A percentile compares a stretch with the other conserved stretches of the same genome.
phyloP scores from a whole-genome alignment of 495 filamentous ascomycete species.

The Parathielavia appendiculata region DNA sequence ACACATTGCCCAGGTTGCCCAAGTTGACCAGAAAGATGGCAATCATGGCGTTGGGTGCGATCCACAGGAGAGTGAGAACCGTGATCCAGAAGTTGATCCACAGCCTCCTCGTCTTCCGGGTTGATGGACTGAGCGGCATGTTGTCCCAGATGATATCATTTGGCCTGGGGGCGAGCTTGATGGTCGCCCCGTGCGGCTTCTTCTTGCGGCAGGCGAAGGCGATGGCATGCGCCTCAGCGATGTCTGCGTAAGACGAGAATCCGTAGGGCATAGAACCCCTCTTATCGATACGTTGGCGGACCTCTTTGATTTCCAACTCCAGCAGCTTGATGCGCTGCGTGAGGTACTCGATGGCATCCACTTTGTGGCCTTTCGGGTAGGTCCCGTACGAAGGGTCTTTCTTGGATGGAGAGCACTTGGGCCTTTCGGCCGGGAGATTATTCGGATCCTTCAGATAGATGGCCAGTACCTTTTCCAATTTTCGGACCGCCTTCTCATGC shows the following conservation, averaged over 20 bases:
- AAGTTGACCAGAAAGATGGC: constrained; percentile 89
- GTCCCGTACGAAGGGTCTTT: constrained; percentile 55
- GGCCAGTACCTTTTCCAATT: constrained; percentile 76
- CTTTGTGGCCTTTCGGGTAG: constrained; percentile 61
- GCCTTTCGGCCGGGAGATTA: constrained; percentile 70
- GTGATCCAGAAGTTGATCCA: constrained; percentile 79
- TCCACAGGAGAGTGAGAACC: constrained; percentile 77
- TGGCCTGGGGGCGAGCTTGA: constrained; percentile 76
- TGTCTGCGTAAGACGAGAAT: constrained; percentile 87
- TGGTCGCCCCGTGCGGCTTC: constrained; percentile 71
- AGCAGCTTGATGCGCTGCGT: constrained; percentile 77
- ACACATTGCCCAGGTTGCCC: constrained; percentile 70
- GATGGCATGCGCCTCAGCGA: constrained; percentile 81
- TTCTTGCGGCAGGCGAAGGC: constrained; percentile 76
- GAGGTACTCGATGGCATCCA: constrained; percentile 93
- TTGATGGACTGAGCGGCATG: constrained; percentile 59
- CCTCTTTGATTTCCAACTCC: constrained; percentile 77
- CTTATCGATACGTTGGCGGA: constrained; percentile 74
- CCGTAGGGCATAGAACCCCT: constrained; percentile 85
- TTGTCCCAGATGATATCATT: constrained; percentile 98
- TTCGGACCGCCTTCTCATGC: constrained; percentile 72
- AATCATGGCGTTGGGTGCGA: constrained; percentile 92
- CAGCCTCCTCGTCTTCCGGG: constrained; percentile 65
- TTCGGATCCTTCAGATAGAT: constrained; percentile 87
- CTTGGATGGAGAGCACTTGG: constrained; percentile 71